A percentile compares a stretch with the other conserved stretches of the same genome.
Evolutionary conservation across 2,329 filamentous ascomycete species (phyloP).

Genomic region (Colletotrichum euphorbiae): DNA sequence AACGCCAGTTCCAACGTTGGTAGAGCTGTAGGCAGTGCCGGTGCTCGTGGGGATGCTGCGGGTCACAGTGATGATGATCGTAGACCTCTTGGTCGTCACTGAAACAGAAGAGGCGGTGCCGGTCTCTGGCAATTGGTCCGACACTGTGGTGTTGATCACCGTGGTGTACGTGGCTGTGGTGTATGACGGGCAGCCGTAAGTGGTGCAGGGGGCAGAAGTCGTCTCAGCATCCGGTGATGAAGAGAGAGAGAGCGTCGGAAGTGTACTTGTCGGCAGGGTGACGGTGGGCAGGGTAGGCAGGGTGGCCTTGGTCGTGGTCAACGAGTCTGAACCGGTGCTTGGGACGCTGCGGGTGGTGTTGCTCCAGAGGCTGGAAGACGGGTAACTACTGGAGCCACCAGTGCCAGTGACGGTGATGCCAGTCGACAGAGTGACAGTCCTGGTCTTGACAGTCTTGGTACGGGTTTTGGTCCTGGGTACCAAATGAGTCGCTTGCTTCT

Average conservation of each 20-base stretch:
- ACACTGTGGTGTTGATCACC: constrained; percentile 28
- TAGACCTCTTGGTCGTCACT: constrained; percentile 16
- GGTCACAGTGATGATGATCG: constrained; percentile 29
- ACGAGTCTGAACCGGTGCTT: neutral
- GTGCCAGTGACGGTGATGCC: constrained; percentile 11
- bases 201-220: constrained; percentile 8
- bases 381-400: constrained; percentile 7
- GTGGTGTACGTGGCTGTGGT: constrained; percentile 30
- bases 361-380: constrained; percentile 20
- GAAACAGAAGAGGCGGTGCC: constrained; percentile 8
- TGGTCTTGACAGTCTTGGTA: neutral
- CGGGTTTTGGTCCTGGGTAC: neutral
- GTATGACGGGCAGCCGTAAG: constrained; percentile 21
- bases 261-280: constrained; percentile 7
- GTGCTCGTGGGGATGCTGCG: constrained; percentile 5
- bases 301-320: constrained; percentile 5
- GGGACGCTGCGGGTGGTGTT: constrained; percentile 18
- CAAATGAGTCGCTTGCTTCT: neutral
- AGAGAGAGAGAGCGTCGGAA: neutral
- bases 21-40: constrained; percentile 20
- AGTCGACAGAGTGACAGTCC: neutral
- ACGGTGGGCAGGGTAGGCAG: constrained; percentile 5
- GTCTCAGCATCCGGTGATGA: neutral
- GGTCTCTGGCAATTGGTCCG: constrained; percentile 15
- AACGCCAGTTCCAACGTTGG: constrained; percentile 1